Percentiles rank a stretch among this genome's conserved stretches.
These are phyloP conservation scores for Isoetes taiwanensis DNA, from an alignment of 75 land plant genomes.

Conservation along the genomic window DNA sequence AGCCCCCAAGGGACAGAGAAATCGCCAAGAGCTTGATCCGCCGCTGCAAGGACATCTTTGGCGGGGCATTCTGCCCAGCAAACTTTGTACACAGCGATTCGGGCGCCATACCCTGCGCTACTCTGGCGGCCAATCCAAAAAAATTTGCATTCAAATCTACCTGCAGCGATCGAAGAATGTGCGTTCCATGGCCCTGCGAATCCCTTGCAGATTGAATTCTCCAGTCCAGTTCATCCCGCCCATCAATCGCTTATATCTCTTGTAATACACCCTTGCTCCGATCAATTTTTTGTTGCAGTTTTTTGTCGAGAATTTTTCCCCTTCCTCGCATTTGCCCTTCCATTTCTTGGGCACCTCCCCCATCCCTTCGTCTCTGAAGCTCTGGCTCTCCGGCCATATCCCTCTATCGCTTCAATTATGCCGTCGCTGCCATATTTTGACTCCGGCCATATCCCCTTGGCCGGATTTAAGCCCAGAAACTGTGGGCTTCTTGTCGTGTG, in stretches of 20 bases:
- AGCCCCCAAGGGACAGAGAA: background rate
- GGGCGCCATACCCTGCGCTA: slow-evolving; percentile 1
- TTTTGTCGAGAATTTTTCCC: background rate
- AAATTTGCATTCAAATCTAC: background rate
- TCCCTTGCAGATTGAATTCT: background rate
- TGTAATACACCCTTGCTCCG: background rate
- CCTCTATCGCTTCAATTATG: slow-evolving; percentile 1
- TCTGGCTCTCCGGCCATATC: slow-evolving; percentile 2
- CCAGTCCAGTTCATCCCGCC: background rate
- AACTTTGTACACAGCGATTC: background rate
- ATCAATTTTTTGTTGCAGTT: slow-evolving; percentile 1
- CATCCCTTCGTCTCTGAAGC: slow-evolving; percentile 2
- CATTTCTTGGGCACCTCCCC: background rate
- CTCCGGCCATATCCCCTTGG: background rate
- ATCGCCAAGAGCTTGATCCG: background rate
- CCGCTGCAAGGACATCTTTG: background rate
- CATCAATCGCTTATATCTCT: background rate
- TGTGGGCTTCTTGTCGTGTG: background rate
- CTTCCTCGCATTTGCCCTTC: background rate
- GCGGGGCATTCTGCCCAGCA: background rate
- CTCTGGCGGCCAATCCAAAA: background rate
- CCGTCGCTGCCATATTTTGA: slow-evolving; percentile 2
- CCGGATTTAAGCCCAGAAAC: background rate
- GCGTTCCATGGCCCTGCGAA: slow-evolving; percentile 4
- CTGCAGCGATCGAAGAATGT: background rate